Base-by-base conservation (phyloP, 1,139 yeast genomes). In the Entelexis sorbosivorans region DNA sequence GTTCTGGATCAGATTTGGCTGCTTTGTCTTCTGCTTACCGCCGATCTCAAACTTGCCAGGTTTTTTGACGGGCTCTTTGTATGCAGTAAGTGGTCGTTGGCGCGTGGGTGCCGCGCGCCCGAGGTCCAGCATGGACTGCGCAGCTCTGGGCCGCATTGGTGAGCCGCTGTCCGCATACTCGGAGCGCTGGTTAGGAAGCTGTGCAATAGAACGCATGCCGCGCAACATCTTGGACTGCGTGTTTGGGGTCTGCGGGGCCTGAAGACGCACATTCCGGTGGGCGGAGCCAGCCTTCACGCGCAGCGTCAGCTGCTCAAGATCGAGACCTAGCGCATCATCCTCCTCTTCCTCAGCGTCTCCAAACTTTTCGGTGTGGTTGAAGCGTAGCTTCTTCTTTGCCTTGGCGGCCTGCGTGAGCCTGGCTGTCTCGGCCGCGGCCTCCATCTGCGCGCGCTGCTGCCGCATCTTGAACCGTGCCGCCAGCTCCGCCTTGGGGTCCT, bases 161-260 rank as follows among this genome's bases (percentile, higher is more conserved):
- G 51, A 24, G 5, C 47, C 51, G 5, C 47, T 49, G 2, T 31
- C 35, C 2, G 19, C 14, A 7, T 22, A 13, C 26, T 31, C 45
- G 14, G 50, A n/a, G 13, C 51, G 44, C 20, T 49, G 46, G 8
- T 53, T 48, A 10, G 58, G 59, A 26, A 57, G 43, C 43, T 57
- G 60, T 3, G 60, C 60, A 16, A 54, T 51, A 1, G 60, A 58
- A 16, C 58, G 54, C 55, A 54, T 54, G 16, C 53, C 56, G 10
- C 58, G 45, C 8, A 53, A 49, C 48, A 49, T 47, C 22, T 52
- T 48, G 10, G 56, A 48, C 16, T 47, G 53, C 10, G 58, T 28
- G 14, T 32, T 50, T 6, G 46, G 33, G 43, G 48, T 33, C n/a
- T 47, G 33, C 10, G 39, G 49, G 9, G 54, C 45, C 16, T 51